Evolutionary conservation across 2,329 filamentous ascomycete genomes (phyloP), one percentile per base, ranked within the genome.

Genomic region (Zymoseptoria passerinii): DNA sequence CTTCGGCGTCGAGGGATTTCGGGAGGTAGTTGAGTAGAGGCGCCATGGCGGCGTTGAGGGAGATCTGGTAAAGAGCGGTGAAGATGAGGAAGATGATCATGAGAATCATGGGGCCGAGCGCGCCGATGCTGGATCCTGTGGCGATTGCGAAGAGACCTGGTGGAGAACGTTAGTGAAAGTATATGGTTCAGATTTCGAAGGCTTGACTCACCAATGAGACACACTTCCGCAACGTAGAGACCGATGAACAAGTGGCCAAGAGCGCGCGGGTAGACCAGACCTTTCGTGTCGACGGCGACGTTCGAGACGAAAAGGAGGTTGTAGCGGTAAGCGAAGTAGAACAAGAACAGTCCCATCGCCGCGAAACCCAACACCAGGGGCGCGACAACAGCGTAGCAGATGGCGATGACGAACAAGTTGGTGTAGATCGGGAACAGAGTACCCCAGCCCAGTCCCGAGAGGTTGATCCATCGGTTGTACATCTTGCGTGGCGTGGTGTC

Each of bases 321-420:
- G 80, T 97, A 96, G 18, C 89, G 84, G 79, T 90, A 96, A 52
- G 91, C 89, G 55, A 92, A 77, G 71, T 95, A 95, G 74, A 96
- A 92, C 49, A 94, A 77, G 20, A 80, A 83, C 59, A 96, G 82
- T 28, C 90, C 91, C 48, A 89, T 79, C 0, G 87, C 85, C 1
- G 90, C 89, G 68, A 96, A 96, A 4, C 86, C 83, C 53, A 96
- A 80, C 56, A 96, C 86, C 9, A 96, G 77, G 0, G 92, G 92
- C 2, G 91, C 89, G 67, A 96, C 95, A 63, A 86, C 87, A 1
- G 90, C 86, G 70, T 96, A 96, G 29, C 86, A 88, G 61, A 96
- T 86, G 48, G 89, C 89, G 87, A 69, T 68, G 53, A 61, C 88
- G 9, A 84, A 82, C 74, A 95, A 83, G 69, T 90, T 90, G 27